These are phyloP conservation scores for Penicillium brasilianum DNA, from an alignment of 2,329 filamentous ascomycete genomes.

Conservation along the genomic window DNA sequence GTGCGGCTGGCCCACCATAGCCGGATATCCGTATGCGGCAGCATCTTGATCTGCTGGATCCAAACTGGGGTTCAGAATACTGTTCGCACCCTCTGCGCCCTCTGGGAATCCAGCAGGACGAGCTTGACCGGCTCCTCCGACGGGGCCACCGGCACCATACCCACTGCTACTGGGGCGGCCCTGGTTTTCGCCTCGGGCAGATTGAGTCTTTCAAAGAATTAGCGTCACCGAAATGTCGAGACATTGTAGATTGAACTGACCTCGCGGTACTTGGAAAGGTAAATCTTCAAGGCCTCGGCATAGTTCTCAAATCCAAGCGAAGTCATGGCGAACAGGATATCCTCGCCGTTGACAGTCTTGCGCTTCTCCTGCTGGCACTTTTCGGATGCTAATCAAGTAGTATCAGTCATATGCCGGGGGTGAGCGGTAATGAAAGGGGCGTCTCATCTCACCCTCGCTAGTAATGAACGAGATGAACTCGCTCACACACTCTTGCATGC, in stretches of 20 bases:
- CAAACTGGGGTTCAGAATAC: slow-evolving; percentile 50
- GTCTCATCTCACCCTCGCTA: slow-evolving; percentile 78
- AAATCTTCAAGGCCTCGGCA: slow-evolving; percentile 96
- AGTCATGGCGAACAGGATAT: slow-evolving; percentile 98
- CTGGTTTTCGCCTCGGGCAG: slow-evolving; percentile 71
- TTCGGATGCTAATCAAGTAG: slow-evolving; percentile 74
- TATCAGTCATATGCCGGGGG: slow-evolving; percentile 7
- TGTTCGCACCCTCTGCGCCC: slow-evolving; percentile 49
- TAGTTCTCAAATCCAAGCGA: slow-evolving; percentile 99
- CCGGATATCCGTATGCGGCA: slow-evolving; percentile 51
- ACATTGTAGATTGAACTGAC: slow-evolving; percentile 64
- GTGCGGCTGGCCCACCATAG: slow-evolving; percentile 53
- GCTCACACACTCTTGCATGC: slow-evolving; percentile 99
- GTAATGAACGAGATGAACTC: slow-evolving; percentile 99
- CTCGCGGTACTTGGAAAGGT: slow-evolving; percentile 95
- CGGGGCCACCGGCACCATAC: slow-evolving; percentile 48
- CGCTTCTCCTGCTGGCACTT: slow-evolving; percentile 99
- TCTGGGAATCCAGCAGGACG: slow-evolving; percentile 44
- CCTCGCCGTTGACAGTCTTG: slow-evolving; percentile 98
- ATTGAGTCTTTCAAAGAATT: slow-evolving; percentile 70
- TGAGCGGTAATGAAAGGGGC: not conserved
- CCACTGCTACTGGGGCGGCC: slow-evolving; percentile 60
- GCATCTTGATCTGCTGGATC: slow-evolving; percentile 53
- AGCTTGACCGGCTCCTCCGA: slow-evolving; percentile 39
- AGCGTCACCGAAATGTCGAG: slow-evolving; percentile 29